Evolutionary conservation across 1,139 yeast species (phyloP).

Genomic region (Scheffersomyces segobiensis): DNA sequence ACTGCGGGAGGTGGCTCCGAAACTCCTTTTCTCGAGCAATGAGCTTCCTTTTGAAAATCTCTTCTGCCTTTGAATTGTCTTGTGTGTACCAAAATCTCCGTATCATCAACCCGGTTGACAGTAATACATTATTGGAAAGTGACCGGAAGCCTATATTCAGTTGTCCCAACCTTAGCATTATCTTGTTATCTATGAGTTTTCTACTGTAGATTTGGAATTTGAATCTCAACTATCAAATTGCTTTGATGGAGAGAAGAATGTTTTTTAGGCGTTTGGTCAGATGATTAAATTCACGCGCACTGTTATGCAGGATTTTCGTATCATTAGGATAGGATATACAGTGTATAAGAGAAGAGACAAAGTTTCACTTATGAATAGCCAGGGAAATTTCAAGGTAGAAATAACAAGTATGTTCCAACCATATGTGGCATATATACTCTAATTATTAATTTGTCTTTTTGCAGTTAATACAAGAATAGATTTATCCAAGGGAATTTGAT

Average conservation of each 20-base stretch:
- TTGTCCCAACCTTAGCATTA: neutral
- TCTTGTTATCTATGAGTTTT: neutral
- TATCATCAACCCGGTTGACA: neutral
- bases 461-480: too few relatives aligned
- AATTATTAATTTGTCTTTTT: too few relatives aligned
- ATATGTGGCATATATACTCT: too few relatives aligned
- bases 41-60: conserved; percentile 16
- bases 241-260: too few relatives aligned
- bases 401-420: too few relatives aligned
- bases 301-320: too few relatives aligned
- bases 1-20: conserved; percentile 32
- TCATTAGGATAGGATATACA: too few relatives aligned
- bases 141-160: neutral
- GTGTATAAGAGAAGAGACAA: too few relatives aligned
- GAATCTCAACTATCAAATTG: neutral
- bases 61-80: conserved; percentile 7
- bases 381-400: too few relatives aligned
- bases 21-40: conserved; percentile 10
- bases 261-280: neutral
- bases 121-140: neutral
- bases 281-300: neutral
- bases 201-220: neutral
- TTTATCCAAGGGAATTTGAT: too few relatives aligned
- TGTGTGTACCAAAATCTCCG: neutral
- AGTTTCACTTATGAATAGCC: too few relatives aligned